These are phyloP conservation scores for Colletotrichum spinosum DNA, from an alignment of 2,329 filamentous ascomycete species.

Conservation along the genomic window DNA sequence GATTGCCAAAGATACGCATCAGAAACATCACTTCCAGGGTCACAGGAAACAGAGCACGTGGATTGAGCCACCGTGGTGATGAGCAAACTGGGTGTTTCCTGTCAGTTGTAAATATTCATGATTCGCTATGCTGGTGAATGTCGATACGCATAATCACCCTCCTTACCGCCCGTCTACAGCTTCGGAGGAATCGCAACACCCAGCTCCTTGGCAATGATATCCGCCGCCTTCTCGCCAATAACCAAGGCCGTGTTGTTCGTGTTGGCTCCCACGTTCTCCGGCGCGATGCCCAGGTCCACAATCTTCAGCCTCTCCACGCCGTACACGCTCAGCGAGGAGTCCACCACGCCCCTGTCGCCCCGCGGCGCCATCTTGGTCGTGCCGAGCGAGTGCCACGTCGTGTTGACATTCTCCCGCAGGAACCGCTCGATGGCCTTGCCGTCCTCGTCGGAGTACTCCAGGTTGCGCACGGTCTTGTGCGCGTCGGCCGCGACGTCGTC, in stretches of 20 bases:
- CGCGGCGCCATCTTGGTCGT: constrained; percentile 59
- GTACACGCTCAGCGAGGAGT: constrained; percentile 55
- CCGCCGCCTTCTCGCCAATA: constrained; percentile 60
- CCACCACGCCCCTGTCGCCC: constrained; percentile 55
- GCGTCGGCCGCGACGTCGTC: constrained; percentile 59
- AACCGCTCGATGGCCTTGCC: constrained; percentile 60
- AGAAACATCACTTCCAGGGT: too few relatives aligned
- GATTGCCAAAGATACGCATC: too few relatives aligned
- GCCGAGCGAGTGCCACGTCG: constrained; percentile 60
- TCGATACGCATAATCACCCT: neutral
- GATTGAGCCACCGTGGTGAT: too few relatives aligned
- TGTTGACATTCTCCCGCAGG: constrained; percentile 53
- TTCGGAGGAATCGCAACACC: constrained; percentile 32
- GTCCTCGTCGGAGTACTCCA: constrained; percentile 63
- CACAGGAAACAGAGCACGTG: too few relatives aligned
- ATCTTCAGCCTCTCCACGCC: constrained; percentile 55
- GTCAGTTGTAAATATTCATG: too few relatives aligned
- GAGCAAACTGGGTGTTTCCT: too few relatives aligned
- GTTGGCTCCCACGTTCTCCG: constrained; percentile 58
- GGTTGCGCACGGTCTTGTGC: constrained; percentile 48
- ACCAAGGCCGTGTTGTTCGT: constrained; percentile 61
- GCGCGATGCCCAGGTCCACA: constrained; percentile 52
- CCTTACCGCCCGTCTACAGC: neutral
- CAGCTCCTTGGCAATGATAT: constrained; percentile 54
- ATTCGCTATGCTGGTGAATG: too few relatives aligned